A percentile compares a stretch with the other conserved stretches of the same genome.
phyloP scores from a whole-genome alignment of 2,329 filamentous ascomycete species.

The Fusarium udum region DNA sequence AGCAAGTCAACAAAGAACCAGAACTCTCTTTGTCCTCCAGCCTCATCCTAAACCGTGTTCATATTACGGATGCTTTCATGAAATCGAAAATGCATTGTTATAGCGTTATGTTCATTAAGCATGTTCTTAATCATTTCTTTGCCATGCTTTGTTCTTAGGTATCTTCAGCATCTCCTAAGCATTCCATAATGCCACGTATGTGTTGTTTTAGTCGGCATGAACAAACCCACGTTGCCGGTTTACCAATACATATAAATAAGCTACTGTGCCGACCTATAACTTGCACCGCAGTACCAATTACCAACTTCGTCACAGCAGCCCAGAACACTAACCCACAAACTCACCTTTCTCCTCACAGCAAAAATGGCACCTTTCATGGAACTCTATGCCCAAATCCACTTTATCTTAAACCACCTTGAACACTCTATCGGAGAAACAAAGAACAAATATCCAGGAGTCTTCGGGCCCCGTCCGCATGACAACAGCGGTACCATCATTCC shows the following conservation, averaged over 20 bases:
- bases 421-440: background rate
- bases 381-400: background rate
- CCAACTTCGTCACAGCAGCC: accelerated
- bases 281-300: accelerated
- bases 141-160: background rate
- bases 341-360: accelerated
- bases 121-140: background rate
- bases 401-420: background rate
- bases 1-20: accelerated
- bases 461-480: background rate
- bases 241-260: background rate
- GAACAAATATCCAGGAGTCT: accelerated
- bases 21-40: background rate
- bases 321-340: accelerated
- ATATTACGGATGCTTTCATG: accelerated
- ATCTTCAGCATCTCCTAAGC: accelerated
- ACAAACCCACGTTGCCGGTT: accelerated
- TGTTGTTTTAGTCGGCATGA: accelerated
- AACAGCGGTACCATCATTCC: background rate
- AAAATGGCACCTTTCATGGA: background rate
- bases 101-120: accelerated
- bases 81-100: accelerated
- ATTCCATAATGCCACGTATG: accelerated
- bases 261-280: accelerated
- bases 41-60: accelerated